These are phyloP conservation scores for Arthromyces matolae DNA, from an alignment of 768 basidiomycete species.

Conservation along the genomic window DNA sequence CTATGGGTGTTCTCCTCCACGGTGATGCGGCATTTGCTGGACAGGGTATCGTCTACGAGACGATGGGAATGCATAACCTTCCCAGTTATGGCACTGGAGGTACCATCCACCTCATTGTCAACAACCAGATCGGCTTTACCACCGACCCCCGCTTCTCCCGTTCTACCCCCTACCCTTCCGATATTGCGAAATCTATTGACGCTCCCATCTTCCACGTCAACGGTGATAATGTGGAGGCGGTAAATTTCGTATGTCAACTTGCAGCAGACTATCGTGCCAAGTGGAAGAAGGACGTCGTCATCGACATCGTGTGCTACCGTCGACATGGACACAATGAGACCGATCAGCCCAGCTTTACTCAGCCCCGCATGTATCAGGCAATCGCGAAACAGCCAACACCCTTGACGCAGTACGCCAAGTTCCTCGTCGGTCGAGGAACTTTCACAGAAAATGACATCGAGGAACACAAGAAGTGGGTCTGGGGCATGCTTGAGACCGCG, in stretches of 20 bases:
- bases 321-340: slow-evolving; percentile 99
- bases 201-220: slow-evolving; percentile 99
- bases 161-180: slow-evolving; percentile 96
- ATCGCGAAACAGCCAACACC: slow-evolving; percentile 93
- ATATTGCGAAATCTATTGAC: slow-evolving; percentile 97
- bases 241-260: slow-evolving; percentile 97
- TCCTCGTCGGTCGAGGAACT: slow-evolving; percentile 84
- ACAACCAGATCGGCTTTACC: slow-evolving; percentile 99
- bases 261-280: slow-evolving; percentile 98
- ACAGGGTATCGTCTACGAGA: slow-evolving; percentile 98
- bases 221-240: slow-evolving; percentile 96
- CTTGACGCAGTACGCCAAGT: slow-evolving; percentile 87
- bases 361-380: slow-evolving; percentile 97
- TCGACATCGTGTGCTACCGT: slow-evolving; percentile 98
- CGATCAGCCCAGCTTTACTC: slow-evolving; percentile 97
- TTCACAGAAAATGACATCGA: slow-evolving; percentile 96
- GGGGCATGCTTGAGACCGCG: slow-evolving; percentile 97
- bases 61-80: slow-evolving; percentile 96
- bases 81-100: slow-evolving; percentile 96
- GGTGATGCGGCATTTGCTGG: slow-evolving; percentile 99
- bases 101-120: slow-evolving; percentile 96
- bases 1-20: slow-evolving; percentile 94
- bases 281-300: slow-evolving; percentile 97
- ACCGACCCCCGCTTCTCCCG: slow-evolving; percentile 97
- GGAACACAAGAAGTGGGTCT: slow-evolving; percentile 99